Conservation (phyloP, 2,329 filamentous ascomycete species). For the Xylariaceae sp. region DNA sequence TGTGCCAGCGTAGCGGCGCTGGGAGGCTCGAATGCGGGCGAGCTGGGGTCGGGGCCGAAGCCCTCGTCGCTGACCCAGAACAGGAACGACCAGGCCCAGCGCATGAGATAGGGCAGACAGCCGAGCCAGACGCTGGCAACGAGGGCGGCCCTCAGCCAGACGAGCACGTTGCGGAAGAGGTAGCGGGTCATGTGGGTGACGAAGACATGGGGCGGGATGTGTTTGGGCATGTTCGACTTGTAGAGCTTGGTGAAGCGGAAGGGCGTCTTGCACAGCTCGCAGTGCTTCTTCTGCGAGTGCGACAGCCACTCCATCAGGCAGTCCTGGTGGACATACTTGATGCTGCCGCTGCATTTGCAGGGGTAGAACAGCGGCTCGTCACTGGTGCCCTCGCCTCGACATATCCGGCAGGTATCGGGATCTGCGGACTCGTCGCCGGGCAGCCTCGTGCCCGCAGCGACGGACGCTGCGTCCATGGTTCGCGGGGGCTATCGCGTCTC, state of each 20-base stretch:
- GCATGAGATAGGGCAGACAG: constrained; percentile 82
- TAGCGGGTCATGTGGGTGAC: constrained; percentile 70
- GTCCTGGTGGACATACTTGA: constrained; percentile 96
- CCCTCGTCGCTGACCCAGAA: constrained; percentile 91
- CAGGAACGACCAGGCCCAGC: constrained; percentile 83
- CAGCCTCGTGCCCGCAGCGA: constrained; percentile 4
- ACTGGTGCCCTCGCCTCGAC: constrained; percentile 74
- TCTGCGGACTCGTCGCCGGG: constrained; percentile 14
- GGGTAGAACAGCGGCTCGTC: constrained; percentile 91
- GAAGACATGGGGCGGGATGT: constrained; percentile 75
- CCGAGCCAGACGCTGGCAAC: constrained; percentile 84
- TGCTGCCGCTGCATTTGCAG: constrained; percentile 98
- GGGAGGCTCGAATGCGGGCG: constrained; percentile 4
- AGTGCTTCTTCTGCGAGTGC: constrained; percentile 98
- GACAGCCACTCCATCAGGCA: constrained; percentile 98
- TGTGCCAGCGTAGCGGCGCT: constrained; percentile 24
- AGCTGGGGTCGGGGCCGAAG: constrained; percentile 30
- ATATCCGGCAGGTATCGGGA: constrained; percentile 88
- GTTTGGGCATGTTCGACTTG: constrained; percentile 83
- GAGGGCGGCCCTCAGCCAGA: constrained; percentile 70
- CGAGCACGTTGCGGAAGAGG: constrained; percentile 59
- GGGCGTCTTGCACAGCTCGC: constrained; percentile 96
- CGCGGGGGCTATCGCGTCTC: too few relatives aligned
- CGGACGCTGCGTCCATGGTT: constrained; percentile 4
- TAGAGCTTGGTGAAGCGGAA: constrained; percentile 99